A percentile compares a stretch with the other conserved stretches of the same genome.
These are phyloP conservation scores for Dalbergia oliveri DNA, from an alignment of 306 rosid species.

Conservation along the genomic window DNA sequence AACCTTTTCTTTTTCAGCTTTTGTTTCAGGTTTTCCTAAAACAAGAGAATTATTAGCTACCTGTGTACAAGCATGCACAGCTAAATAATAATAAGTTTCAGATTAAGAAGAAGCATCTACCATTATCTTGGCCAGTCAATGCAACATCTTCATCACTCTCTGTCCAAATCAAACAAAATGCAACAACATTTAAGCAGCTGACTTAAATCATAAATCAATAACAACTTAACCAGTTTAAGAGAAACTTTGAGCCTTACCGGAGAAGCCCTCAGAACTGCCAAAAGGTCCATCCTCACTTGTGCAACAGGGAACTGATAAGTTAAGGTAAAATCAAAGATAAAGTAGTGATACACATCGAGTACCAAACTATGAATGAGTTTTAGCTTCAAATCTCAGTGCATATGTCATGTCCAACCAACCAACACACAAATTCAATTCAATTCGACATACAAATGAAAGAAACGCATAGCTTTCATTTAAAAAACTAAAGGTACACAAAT, in stretches of 20 bases:
- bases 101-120: conserved; percentile 44
- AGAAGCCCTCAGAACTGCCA: not conserved
- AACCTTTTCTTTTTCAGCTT: conserved; percentile 46
- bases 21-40: conserved; percentile 54
- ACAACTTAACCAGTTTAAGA: not conserved
- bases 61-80: not conserved
- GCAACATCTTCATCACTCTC: conserved; percentile 48
- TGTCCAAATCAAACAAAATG: conserved; percentile 32
- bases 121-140: conserved; percentile 45
- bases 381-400: not conserved
- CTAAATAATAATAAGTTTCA: not conserved
- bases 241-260: conserved; percentile 53
- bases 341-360: not conserved
- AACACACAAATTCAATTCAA: too few species aligned
- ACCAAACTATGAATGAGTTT: not conserved
- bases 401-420: not conserved
- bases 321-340: conserved; percentile 46
- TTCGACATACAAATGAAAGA: not conserved
- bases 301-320: conserved; percentile 45
- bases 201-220: not conserved
- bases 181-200: conserved; percentile 24
- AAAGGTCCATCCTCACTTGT: conserved; percentile 6
- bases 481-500: not conserved
- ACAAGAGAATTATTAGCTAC: not conserved
- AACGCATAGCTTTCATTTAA: not conserved